Conservation (phyloP, 2,329 filamentous ascomycete genomes). For the Colletotrichum lentis region DNA sequence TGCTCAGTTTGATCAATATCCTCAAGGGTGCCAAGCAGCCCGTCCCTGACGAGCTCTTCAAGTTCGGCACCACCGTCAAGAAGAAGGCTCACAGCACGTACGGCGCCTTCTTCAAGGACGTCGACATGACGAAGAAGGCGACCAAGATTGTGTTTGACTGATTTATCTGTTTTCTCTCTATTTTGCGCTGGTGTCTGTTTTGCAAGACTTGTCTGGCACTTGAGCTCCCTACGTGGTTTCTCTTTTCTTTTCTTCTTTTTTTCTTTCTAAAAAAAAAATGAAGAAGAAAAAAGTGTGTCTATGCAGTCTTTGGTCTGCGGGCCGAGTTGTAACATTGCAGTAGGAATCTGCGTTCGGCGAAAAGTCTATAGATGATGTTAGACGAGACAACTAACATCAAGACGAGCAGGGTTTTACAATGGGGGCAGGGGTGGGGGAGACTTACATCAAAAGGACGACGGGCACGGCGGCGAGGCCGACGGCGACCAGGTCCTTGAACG, state of each 20-base stretch:
- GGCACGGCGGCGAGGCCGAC: slow-evolving; percentile 59
- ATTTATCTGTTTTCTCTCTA: neutral
- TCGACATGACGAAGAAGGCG: slow-evolving; percentile 81
- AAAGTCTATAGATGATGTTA: slow-evolving; percentile 51
- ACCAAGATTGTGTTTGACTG: slow-evolving; percentile 93
- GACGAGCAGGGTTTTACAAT: neutral
- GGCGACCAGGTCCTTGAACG: slow-evolving; percentile 54
- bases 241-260: neutral
- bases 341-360: slow-evolving; percentile 64
- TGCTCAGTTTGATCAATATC: slow-evolving; percentile 82
- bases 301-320: slow-evolving; percentile 41
- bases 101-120: slow-evolving; percentile 94
- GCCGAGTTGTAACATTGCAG: slow-evolving; percentile 59
- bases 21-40: slow-evolving; percentile 91
- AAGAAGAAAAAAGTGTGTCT: neutral
- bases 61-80: slow-evolving; percentile 98
- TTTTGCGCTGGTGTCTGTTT: neutral
- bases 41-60: slow-evolving; percentile 88
- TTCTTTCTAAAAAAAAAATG: too few relatives aligned
- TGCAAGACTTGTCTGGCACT: slow-evolving; percentile 3
- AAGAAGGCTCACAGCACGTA: slow-evolving; percentile 98
- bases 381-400: slow-evolving; percentile 29
- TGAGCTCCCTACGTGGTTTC: too few relatives aligned
- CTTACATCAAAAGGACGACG: slow-evolving; percentile 68
- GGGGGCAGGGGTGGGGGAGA: slow-evolving; percentile 42